A percentile compares a stretch with the other conserved stretches of the same genome.
phyloP scores from a whole-genome alignment of 805 yeast genomes.

The Wickerhamomyces bovis region DNA sequence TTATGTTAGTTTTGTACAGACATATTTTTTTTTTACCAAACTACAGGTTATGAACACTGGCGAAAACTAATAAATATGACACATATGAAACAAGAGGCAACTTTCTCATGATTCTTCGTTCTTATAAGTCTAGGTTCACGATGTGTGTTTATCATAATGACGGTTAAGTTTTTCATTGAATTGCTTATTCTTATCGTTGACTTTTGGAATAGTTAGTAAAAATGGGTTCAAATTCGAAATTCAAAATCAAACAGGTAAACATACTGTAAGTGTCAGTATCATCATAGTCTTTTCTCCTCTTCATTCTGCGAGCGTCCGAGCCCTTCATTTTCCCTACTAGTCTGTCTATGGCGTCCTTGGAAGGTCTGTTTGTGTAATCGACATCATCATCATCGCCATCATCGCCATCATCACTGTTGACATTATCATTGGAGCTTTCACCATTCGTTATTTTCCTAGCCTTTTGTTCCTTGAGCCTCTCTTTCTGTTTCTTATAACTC shows the following conservation, averaged over 20 bases:
- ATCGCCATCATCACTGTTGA: background rate
- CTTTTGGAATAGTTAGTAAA: slow-evolving; percentile 24
- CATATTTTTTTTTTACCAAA: no score
- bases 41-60: no score
- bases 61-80: no score
- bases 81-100: no score
- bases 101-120: no score
- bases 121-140: no score
- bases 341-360: slow-evolving; percentile 25
- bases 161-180: slow-evolving; percentile 65
- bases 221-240: background rate
- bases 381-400: slow-evolving; percentile 15
- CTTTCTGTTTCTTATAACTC: slow-evolving; percentile 36
- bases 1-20: no score
- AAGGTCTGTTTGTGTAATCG: slow-evolving; percentile 32
- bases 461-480: slow-evolving; percentile 13
- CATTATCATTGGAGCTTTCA: background rate
- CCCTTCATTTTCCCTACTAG: slow-evolving; percentile 25
- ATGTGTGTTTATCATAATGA: slow-evolving; percentile 38
- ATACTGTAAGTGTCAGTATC: slow-evolving; percentile 29
- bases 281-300: slow-evolving; percentile 33
- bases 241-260: background rate
- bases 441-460: slow-evolving; percentile 9
- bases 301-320: slow-evolving; percentile 27
- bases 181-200: slow-evolving; percentile 68